A percentile compares a stretch with the other conserved stretches of the same genome.
Conservation (phyloP, 2,329 filamentous ascomycete species). For the Chaetomiaceae sp. region DNA sequence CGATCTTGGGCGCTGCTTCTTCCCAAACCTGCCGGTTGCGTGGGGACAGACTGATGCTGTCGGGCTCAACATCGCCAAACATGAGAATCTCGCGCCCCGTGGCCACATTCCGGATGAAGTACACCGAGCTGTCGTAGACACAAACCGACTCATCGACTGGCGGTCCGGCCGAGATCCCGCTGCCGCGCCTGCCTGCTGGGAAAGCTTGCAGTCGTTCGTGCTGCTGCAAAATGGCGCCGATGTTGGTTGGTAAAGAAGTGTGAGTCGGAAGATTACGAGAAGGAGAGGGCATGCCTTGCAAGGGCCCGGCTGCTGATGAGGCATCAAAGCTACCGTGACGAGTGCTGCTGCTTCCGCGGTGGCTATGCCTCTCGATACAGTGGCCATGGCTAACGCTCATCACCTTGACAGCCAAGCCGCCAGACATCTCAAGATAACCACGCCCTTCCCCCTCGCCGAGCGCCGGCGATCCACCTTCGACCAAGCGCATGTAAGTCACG, state of each 20-base stretch:
- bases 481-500: slow-evolving; percentile 82
- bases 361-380: slow-evolving; percentile 70
- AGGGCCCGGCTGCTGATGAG: slow-evolving; percentile 27
- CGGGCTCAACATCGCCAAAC: slow-evolving; percentile 93
- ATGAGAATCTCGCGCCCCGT: slow-evolving; percentile 78
- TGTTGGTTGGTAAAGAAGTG: slow-evolving; percentile 21
- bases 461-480: slow-evolving; percentile 82
- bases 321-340: slow-evolving; percentile 49
- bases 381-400: slow-evolving; percentile 87
- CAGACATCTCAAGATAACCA: slow-evolving; percentile 84
- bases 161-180: slow-evolving; percentile 13
- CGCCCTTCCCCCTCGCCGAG: slow-evolving; percentile 73
- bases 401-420: slow-evolving; percentile 82
- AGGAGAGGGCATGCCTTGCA: slow-evolving; percentile 25
- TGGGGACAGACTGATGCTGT: slow-evolving; percentile 75
- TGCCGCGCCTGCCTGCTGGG: slow-evolving; percentile 11
- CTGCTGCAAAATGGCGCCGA: slow-evolving; percentile 24
- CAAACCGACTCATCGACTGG: slow-evolving; percentile 49
- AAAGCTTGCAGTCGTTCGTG: slow-evolving; percentile 22
- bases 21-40: slow-evolving; percentile 81
- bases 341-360: slow-evolving; percentile 56
- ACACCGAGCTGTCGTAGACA: slow-evolving; percentile 85
- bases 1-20: slow-evolving; percentile 83
- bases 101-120: slow-evolving; percentile 76
- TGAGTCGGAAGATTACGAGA: slow-evolving; percentile 27